Evolutionary conservation across 177 flowering plant genomes (phyloP).

Genomic region (Telopea speciosissima): DNA sequence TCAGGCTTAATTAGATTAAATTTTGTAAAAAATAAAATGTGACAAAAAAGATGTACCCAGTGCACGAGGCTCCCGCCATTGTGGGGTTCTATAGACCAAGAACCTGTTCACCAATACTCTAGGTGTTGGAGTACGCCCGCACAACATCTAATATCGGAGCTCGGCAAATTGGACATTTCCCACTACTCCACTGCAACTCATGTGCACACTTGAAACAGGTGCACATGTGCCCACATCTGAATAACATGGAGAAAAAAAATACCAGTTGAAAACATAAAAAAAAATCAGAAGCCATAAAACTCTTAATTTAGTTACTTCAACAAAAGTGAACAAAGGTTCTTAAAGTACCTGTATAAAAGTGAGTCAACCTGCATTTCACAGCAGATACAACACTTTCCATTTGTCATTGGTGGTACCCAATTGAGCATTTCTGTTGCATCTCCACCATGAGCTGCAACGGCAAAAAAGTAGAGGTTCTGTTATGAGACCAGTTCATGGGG

Average conservation of each 20-base stretch:
- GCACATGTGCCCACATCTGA: constrained; percentile 98
- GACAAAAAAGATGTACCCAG: too few species aligned
- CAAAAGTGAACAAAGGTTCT: background rate
- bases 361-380: constrained; percentile 62
- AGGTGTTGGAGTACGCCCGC: constrained; percentile 40
- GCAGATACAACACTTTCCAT: constrained; percentile 68
- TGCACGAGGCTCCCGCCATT: too few species aligned
- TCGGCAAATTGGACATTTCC: constrained; percentile 74
- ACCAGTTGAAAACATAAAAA: background rate
- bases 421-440: constrained; percentile 17
- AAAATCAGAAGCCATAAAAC: background rate
- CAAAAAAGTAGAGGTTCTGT: background rate
- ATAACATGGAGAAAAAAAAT: background rate
- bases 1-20: constrained; percentile 1
- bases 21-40: constrained; percentile 6
- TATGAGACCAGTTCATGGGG: background rate
- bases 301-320: background rate
- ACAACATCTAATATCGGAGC: constrained; percentile 75
- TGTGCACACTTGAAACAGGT: constrained; percentile 81
- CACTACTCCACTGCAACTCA: constrained; percentile 69
- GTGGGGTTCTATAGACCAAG: constrained; percentile 36
- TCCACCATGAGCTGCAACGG: constrained; percentile 19
- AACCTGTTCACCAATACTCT: constrained; percentile 25
- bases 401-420: constrained; percentile 16
- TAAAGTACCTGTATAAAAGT: constrained; percentile 67